Percentiles rank a stretch among this genome's conserved stretches.
Conservation (phyloP, 2,329 filamentous ascomycete genomes). For the Didymella exigua region DNA sequence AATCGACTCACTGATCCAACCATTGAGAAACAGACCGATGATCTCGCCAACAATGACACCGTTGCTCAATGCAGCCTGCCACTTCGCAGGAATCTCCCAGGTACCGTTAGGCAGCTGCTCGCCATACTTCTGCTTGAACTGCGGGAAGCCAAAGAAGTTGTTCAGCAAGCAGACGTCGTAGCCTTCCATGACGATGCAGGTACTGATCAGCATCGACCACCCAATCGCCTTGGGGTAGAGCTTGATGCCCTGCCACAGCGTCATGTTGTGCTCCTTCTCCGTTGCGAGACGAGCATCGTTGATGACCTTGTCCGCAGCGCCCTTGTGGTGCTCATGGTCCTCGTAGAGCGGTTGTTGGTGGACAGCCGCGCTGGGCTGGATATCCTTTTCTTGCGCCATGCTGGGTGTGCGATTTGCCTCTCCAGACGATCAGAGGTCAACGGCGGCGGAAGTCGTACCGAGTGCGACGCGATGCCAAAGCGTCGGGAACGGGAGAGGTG, state of each 20-base stretch:
- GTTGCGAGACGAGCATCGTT: slow-evolving; percentile 53
- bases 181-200: slow-evolving; percentile 89
- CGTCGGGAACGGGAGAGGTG: slow-evolving; percentile 3
- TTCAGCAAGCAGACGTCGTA: slow-evolving; percentile 83
- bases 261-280: slow-evolving; percentile 58
- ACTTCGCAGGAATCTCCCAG: slow-evolving; percentile 52
- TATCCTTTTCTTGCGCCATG: slow-evolving; percentile 36
- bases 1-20: slow-evolving; percentile 53
- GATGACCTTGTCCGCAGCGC: slow-evolving; percentile 42
- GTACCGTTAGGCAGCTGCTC: slow-evolving; percentile 47
- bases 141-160: slow-evolving; percentile 70
- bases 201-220: slow-evolving; percentile 87
- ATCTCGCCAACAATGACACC: slow-evolving; percentile 56
- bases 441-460: neutral
- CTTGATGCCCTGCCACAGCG: slow-evolving; percentile 73
- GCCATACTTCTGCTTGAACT: slow-evolving; percentile 56
- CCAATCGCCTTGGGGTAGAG: slow-evolving; percentile 85
- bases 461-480: neutral
- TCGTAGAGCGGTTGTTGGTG: slow-evolving; percentile 16
- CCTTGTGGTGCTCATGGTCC: slow-evolving; percentile 31
- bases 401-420: slow-evolving; percentile 2
- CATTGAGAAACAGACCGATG: slow-evolving; percentile 55
- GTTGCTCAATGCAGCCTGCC: slow-evolving; percentile 56
- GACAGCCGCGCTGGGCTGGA: slow-evolving; percentile 22
- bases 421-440: neutral